Base-by-base conservation (phyloP, 2,329 filamentous ascomycete species). In the Xylariaceae sp. region DNA sequence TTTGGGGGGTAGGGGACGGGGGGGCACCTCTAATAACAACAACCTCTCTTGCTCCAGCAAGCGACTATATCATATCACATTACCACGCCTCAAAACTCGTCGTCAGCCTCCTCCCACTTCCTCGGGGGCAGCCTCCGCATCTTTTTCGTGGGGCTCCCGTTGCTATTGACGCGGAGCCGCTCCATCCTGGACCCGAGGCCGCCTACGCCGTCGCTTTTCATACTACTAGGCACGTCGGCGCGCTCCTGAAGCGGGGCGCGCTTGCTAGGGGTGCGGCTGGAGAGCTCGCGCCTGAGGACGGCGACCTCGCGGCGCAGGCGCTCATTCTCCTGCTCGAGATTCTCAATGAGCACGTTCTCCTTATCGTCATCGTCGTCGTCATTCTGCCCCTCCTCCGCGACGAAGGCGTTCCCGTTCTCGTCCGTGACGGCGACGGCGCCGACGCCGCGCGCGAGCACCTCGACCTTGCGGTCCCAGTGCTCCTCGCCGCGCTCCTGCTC, bases 391-490 rank as follows among this genome's bases (percentile, higher is more conserved):
- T 26, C 23, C n/a, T n/a, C n/a, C n/a, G n/a, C n/a, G n/a, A n/a
- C n/a, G n/a, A n/a, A n/a, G n/a, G n/a, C n/a, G 23, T 26, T 26
- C 23, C 9, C 23, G 23, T 26, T 26, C 23, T 26, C 23, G 23
- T 26, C 71, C 3, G 65, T 65, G 19, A 65, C 54, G 0, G 50
- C 53, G 18, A 65, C 77, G 73, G 73, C 79, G 63, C 74, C 76
- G 64, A 82, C 77, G 14, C 84, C 82, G 50, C 83, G 77, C 52
- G 85, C 82, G 32, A 90, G 75, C 20, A 91, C 81, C 56, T 91
- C 93, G 7, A 96, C 82, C 75, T 99, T 99, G 63, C 85, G 85
- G 71, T 98, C 93, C 69, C 95, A 83, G 73, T 96, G 91, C 70
- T 90, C 90, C 58, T 96, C 91, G 50, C 87, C 86, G 44, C 86